Evolutionary conservation across 2,329 filamentous ascomycete species (phyloP).

Genomic region (Myriosclerotinia duriaeana): DNA sequence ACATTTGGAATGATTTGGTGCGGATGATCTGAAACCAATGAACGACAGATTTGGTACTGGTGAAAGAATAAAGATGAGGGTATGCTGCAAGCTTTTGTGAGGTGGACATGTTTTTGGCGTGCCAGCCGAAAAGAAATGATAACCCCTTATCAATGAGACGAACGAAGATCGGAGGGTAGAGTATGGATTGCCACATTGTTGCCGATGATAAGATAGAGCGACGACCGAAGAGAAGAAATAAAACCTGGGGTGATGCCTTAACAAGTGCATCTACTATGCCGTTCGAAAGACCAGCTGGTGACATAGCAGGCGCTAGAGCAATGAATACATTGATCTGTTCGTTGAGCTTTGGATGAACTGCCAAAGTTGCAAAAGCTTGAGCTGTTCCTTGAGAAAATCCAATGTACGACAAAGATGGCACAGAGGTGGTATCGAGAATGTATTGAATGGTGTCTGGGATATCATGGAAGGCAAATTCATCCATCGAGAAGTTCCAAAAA

Average conservation of each 20-base stretch:
- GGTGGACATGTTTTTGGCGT: constrained; percentile 74
- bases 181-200: constrained; percentile 94
- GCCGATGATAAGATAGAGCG: constrained; percentile 88
- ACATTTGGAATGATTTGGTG: constrained; percentile 96
- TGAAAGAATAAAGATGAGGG: constrained; percentile 93
- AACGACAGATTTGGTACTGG: constrained; percentile 93
- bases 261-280: constrained; percentile 89
- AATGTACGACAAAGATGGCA: constrained; percentile 87
- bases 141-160: constrained; percentile 81
- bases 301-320: constrained; percentile 93
- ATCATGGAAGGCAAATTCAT: constrained; percentile 96
- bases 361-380: constrained; percentile 90
- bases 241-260: constrained; percentile 87
- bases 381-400: constrained; percentile 97
- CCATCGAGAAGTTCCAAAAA: constrained; percentile 99
- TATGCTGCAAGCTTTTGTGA: constrained; percentile 95
- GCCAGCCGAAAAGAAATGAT: constrained; percentile 86
- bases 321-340: constrained; percentile 95
- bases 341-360: constrained; percentile 89
- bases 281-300: constrained; percentile 84
- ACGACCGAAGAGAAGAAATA: constrained; percentile 90
- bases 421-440: constrained; percentile 78
- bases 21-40: constrained; percentile 99
- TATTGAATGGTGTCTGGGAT: constrained; percentile 95
- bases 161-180: constrained; percentile 93